Evolutionary conservation across 2,329 filamentous ascomycete species (phyloP), one percentile per base, ranked within the genome.

Genomic region (Pseudofabraea citricarpa): DNA sequence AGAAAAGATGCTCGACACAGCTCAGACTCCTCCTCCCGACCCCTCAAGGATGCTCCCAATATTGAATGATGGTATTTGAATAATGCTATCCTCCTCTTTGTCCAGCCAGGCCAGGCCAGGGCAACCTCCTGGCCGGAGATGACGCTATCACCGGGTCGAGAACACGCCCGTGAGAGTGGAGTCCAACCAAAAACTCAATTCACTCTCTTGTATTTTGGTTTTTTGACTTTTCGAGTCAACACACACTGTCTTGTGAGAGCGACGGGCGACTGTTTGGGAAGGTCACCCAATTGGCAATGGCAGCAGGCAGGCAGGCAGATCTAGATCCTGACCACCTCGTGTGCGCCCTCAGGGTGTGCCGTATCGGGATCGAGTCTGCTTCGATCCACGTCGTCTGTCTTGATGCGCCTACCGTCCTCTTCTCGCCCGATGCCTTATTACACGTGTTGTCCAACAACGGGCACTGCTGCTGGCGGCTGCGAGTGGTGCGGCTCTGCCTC

Each of bases 401-500:
- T 31, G 27, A 12, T n/a, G 13, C 27, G 16, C 27, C 18, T 21
- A n/a, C 16, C 29, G 15, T 32, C 19, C n/a, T 32, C 19, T 9
- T 13, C 1, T 22, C 35, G 35, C 9, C 35, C 9, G 18, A 8
- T 22, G 18, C 21, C 10, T 1, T 24, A n/a, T 37, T 37, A 21
- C 12, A 21, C 35, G 12, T 37, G 18, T n/a, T 15, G 18, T 15
- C 35, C 23, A 37, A n/a, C 7, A 37, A n/a, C 19, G 16, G 12
- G 35, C 35, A 37, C 35, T 20, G 33, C 33, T 36, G 32, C 19
- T 35, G 16, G 15, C 19, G 19, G 16, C 19, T 15, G 15, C 45
- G 51, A 53, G 54, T 43, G 48, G 20, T 46, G 50, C 48, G 43
- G 51, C 45, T 53, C 43, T 45, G 31, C 41, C 31, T 37, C 21